Evolutionary conservation across 805 yeast species (phyloP), one percentile per base, ranked within the genome.

Genomic region (Peterozyma toletana): DNA sequence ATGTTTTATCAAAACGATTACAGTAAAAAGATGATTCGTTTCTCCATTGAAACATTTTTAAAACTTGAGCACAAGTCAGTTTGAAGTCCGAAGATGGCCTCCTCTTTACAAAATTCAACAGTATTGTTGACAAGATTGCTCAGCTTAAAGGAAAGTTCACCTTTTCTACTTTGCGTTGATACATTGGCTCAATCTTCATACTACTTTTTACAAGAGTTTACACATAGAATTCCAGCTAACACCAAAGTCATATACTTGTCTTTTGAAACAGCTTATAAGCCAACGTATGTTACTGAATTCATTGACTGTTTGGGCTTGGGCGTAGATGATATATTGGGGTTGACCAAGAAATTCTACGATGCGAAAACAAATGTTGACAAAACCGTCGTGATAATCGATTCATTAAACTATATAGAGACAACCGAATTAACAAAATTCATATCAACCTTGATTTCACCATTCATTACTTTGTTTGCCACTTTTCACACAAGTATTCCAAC

Each of bases 81-180:
- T 21, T 21, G 27, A 7, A 31, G 34, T 13, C 9, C 9, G n/a
- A 17, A 6, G 15, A 44, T 44, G 47, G 40, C 44, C 5, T 44
- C 47, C 13, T 16, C 44, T 9, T 15, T 40, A 14, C 47, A 44
- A 21, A 44, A 44, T 18, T 56, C 66, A 36, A 49, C 73, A n/a
- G 82, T 83, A 30, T 66, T 89, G 5, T 66, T 90, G 44, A 78
- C 73, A 38, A 66, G 98, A 46, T 66, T 87, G 6, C 60, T 93
- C 2, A 62, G 80, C 2, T 63, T 86, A 41, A 85, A 81, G 50
- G 98, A 93, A 54, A 61, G 62, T 17, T 75, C 91, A 0, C 95
- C 96, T 0, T 75, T 91, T 43, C 59, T 87, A 2, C 67, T 91
- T 4, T 67, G 84, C 3, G 56, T 76, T 9, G 98, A 93, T 58